Base-by-base conservation (phyloP, 2,329 filamentous ascomycete genomes). In the Zasmidium angulare region DNA sequence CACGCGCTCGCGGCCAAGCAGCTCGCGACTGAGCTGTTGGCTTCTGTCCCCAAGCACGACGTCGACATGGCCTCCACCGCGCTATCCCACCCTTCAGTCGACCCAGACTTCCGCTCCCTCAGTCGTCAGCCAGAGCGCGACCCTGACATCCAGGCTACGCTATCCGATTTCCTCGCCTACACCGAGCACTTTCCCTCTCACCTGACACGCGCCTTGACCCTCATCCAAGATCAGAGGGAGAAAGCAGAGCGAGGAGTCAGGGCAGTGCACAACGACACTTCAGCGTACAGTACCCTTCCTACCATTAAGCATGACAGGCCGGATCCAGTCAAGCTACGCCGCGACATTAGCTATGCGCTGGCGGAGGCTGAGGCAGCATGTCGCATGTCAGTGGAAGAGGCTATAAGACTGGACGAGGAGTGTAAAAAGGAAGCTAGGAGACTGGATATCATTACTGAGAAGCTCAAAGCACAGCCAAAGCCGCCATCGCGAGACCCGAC, bases 131-230 rank as follows among this genome's bases (percentile, higher is more conserved):
- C 70, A 9, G 69, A 68, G 14, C 68, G 68, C 50, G 85, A 88
- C 69, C 85, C 86, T 31, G 86, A 88, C 69, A 83, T 85, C 58
- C 84, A 87, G 70, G 83, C 84, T 31, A 87, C 85, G 23, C 83
- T 88, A 49, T 86, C 84, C 64, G 86, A 88, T 72, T 88, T 86
- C 72, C 82, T 87, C 59, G 85, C 87, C 72, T 88, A 88, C 74
- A 88, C 86, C 63, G 86, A 88, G 74, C 87, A 86, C 77, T 86
- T 87, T 58, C 86, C 86, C 31, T 84, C 85, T 10, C 85, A 88
- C 70, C 77, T 88, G 22, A 79, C 82, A 59, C 85, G 86, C 67
- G 87, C 85, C 63, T 75, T 88, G 55, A 85, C 82, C 53, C 78
- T 88, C 58, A 86, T 88, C 67, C 78, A 80, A 63, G 76, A 81